Evolutionary conservation across 208 protist genomes (phyloP).

Genomic region (Wallacemonas collosoma): DNA sequence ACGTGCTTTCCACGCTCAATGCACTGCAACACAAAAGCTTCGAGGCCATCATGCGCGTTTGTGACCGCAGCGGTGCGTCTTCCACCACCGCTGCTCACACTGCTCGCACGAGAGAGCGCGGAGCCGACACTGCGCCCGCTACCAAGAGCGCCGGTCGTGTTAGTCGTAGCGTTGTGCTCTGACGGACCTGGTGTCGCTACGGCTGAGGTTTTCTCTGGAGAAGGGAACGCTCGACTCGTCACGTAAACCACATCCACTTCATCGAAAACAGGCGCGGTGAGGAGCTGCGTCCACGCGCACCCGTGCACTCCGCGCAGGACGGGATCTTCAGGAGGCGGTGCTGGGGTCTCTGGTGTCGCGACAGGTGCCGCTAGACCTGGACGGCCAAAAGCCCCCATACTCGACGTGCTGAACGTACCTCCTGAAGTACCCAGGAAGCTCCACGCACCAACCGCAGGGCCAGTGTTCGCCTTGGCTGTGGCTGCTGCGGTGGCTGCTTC

Average conservation of each 20-base stretch:
- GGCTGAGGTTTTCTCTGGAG: slow-evolving; percentile 1
- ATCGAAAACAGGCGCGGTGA: neutral
- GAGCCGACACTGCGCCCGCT: slow-evolving; percentile 1
- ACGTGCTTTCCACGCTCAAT: slow-evolving; percentile 27
- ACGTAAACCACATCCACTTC: slow-evolving; percentile 18
- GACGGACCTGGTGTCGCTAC: neutral
- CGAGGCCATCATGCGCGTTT: slow-evolving; percentile 16
- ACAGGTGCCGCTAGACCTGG: neutral
- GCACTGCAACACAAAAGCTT: slow-evolving; percentile 19
- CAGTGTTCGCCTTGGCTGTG: neutral
- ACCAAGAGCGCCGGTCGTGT: neutral
- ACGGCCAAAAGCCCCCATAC: neutral
- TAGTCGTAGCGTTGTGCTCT: neutral
- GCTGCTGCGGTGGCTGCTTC: neutral
- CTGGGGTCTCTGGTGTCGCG: neutral
- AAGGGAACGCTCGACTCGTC: slow-evolving; percentile 5
- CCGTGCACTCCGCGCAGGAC: neutral
- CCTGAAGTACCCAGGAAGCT: slow-evolving; percentile 4
- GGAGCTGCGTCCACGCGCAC: slow-evolving; percentile 18
- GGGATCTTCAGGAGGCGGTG: slow-evolving; percentile 4
- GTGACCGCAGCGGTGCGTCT: neutral
- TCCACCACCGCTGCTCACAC: neutral
- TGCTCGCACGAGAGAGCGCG: neutral
- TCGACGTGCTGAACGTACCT: neutral
- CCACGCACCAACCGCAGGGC: neutral